Evolutionary conservation across 345 rosid species (phyloP).

Genomic region (Cardamine chenopodiifolia): DNA sequence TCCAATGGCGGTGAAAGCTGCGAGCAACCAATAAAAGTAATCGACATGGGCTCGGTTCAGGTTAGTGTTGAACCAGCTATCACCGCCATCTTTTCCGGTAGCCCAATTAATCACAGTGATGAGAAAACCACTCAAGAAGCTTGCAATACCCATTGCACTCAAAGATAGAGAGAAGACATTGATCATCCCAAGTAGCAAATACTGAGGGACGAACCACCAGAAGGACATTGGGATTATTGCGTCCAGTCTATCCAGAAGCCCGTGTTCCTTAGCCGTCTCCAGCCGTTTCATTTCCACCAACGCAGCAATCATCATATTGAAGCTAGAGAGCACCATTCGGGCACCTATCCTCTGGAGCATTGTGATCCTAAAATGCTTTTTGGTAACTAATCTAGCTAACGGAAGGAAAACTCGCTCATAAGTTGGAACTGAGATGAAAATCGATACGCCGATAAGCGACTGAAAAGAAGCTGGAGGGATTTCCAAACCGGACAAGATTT

Average conservation of each 20-base stretch:
- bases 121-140: slow-evolving; percentile 68
- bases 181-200: slow-evolving; percentile 54
- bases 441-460: slow-evolving; percentile 62
- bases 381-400: slow-evolving; percentile 56
- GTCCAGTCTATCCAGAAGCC: slow-evolving; percentile 55
- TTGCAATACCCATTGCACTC: slow-evolving; percentile 70
- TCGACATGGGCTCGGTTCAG: slow-evolving; percentile 66
- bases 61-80: slow-evolving; percentile 71
- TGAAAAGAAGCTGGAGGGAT: slow-evolving; percentile 78
- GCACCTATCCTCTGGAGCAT: slow-evolving; percentile 80
- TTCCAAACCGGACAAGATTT: slow-evolving; percentile 55
- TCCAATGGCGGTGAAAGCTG: slow-evolving; percentile 49
- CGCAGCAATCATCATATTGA: slow-evolving; percentile 63
- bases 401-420: slow-evolving; percentile 81
- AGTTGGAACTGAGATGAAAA: slow-evolving; percentile 56
- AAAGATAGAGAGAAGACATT: slow-evolving; percentile 65
- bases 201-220: slow-evolving; percentile 88
- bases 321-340: slow-evolving; percentile 61
- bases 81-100: slow-evolving; percentile 42
- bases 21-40: slow-evolving; percentile 70
- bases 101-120: slow-evolving; percentile 56
- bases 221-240: slow-evolving; percentile 65
- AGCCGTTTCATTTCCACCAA: slow-evolving; percentile 65
- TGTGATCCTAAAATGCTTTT: slow-evolving; percentile 65
- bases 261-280: slow-evolving; percentile 48